These are phyloP conservation scores for Ophiostoma ulmi DNA, from an alignment of 2,329 filamentous ascomycete genomes.

Conservation along the genomic window DNA sequence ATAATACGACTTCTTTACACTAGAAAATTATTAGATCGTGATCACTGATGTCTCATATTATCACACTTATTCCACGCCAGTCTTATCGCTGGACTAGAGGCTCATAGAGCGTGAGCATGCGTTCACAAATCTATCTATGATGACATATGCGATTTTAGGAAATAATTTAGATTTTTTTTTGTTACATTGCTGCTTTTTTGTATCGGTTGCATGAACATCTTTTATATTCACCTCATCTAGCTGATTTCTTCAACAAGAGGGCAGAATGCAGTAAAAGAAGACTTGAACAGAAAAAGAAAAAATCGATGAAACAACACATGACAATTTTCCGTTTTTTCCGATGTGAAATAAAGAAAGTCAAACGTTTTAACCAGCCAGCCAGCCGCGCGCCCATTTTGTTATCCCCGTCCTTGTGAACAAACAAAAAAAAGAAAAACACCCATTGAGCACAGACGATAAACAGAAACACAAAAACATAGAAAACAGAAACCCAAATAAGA, in stretches of 20 bases:
- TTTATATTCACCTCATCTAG: conserved; percentile 4
- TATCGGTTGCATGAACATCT: conserved; percentile 9
- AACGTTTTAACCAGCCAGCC: conserved; percentile 26
- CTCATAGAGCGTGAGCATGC: not conserved
- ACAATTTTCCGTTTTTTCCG: conserved; percentile 26
- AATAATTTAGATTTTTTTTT: conserved; percentile 23
- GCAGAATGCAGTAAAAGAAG: conserved; percentile 1
- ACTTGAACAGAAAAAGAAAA: conserved; percentile 19
- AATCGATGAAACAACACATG: conserved; percentile 24
- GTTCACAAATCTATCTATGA: not conserved
- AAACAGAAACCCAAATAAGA: not conserved
- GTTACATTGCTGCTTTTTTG: conserved; percentile 15
- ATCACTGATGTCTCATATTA: not conserved
- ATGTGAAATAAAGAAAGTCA: conserved; percentile 15
- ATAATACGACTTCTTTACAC: not conserved
- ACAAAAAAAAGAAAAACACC: conserved; percentile 11
- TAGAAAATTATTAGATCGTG: not conserved
- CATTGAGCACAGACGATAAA: not conserved
- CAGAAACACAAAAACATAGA: not conserved
- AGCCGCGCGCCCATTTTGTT: conserved; percentile 25
- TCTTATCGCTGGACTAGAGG: not conserved
- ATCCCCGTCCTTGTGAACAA: conserved; percentile 15
- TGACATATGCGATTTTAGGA: not conserved
- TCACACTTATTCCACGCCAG: not conserved
- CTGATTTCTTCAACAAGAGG: conserved; percentile 10